Evolutionary conservation across 352 stramenopile genomes (phyloP).

Genomic region (Pythium insidiosum): DNA sequence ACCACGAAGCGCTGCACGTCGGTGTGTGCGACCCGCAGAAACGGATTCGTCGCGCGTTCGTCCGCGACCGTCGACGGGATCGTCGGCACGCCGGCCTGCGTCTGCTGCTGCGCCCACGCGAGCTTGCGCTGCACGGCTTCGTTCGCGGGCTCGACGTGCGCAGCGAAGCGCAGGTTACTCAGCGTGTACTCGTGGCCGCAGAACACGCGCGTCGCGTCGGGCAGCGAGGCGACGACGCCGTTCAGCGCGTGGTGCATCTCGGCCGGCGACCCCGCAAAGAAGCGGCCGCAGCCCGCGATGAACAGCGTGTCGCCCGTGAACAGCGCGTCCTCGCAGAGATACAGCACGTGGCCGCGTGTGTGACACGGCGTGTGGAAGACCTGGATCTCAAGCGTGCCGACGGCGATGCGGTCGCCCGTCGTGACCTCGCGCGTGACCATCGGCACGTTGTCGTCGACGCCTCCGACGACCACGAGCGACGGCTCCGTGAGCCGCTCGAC

Average conservation of each 20-base stretch:
- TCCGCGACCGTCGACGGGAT: slow-evolving; percentile 84
- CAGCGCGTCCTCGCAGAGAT: slow-evolving; percentile 55
- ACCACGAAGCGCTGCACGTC: slow-evolving; percentile 53
- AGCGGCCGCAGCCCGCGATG: slow-evolving; percentile 85
- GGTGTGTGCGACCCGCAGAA: slow-evolving; percentile 55
- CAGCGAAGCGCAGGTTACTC: slow-evolving; percentile 86
- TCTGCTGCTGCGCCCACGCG: slow-evolving; percentile 31
- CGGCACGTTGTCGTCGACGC: slow-evolving; percentile 56
- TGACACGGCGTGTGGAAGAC: slow-evolving; percentile 89
- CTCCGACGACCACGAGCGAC: slow-evolving; percentile 70
- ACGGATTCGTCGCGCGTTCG: slow-evolving; percentile 70
- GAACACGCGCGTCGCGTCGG: slow-evolving; percentile 69
- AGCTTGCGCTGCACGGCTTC: slow-evolving; percentile 53
- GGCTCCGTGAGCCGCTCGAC: slow-evolving; percentile 16
- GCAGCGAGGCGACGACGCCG: slow-evolving; percentile 63
- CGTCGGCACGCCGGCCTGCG: slow-evolving; percentile 48
- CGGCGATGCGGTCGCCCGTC: slow-evolving; percentile 50
- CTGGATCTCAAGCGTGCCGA: slow-evolving; percentile 47
- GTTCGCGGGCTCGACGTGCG: slow-evolving; percentile 88
- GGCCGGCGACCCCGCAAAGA: slow-evolving; percentile 63
- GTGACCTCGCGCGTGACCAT: slow-evolving; percentile 45
- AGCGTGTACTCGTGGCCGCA: slow-evolving; percentile 92
- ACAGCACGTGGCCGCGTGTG: slow-evolving; percentile 85
- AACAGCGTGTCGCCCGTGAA: slow-evolving; percentile 93
- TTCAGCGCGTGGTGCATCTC: slow-evolving; percentile 87